Conservation (phyloP, 306 rosid genomes). For the Cicer arietinum region DNA sequence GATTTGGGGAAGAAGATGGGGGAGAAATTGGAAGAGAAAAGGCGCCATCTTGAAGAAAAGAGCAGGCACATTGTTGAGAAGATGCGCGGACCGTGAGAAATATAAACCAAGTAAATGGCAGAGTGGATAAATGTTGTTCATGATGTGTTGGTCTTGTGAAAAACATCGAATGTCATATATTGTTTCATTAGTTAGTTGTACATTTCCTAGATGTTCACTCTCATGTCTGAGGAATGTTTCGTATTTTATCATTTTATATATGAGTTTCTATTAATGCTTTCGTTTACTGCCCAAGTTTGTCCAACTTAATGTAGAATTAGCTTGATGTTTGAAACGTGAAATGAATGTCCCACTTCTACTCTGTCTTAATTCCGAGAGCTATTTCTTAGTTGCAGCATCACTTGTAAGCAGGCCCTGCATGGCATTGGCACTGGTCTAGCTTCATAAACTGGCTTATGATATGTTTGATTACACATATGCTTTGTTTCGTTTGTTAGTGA, state of each 20-base stretch:
- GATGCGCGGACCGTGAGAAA: conserved; percentile 80
- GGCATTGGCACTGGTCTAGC: not conserved
- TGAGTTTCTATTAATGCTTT: not conserved
- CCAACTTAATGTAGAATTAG: conserved; percentile 10
- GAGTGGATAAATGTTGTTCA: conserved; percentile 30
- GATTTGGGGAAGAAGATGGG: conserved; percentile 84
- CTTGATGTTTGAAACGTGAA: not conserved
- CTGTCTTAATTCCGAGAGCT: not conserved
- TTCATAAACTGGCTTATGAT: not conserved
- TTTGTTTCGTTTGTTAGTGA: not conserved
- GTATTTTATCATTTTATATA: not conserved
- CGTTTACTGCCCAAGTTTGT: conserved; percentile 11
- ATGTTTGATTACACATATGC: not conserved
- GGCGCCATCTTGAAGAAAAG: conserved; percentile 85
- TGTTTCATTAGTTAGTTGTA: conserved; percentile 36
- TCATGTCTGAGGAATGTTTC: conserved; percentile 21
- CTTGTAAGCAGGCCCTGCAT: conserved; percentile 4
- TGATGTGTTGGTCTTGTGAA: conserved; percentile 1
- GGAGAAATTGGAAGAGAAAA: conserved; percentile 88
- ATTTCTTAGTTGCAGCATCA: not conserved
- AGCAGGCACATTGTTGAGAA: conserved; percentile 82
- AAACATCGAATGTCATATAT: conserved; percentile 11
- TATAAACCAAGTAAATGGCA: conserved; percentile 21
- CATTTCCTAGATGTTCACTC: conserved; percentile 6
- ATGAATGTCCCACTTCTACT: conserved; percentile 6